Base-by-base conservation (phyloP, 306 rosid species). In the Luffa aegyptiaca region DNA sequence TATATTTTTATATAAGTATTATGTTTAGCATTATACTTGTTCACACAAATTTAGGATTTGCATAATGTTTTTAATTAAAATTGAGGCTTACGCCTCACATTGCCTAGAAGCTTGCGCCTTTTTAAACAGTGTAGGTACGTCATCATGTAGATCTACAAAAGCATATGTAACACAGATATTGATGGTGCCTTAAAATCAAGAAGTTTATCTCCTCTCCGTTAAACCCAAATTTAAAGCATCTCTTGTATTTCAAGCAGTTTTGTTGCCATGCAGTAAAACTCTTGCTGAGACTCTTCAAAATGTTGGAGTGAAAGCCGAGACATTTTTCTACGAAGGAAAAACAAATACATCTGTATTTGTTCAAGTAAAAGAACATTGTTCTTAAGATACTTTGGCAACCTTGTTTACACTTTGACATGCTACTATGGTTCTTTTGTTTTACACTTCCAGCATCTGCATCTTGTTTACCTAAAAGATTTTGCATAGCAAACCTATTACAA, bases 311-410 rank as follows among this genome's bases (percentile, higher is more conserved):
- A 87, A 80, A 85, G 91, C 98, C 49, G 87, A 91, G 62, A 10
- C 93, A 64, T 75, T 92, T 88, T 82, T 95, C 62, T 95, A 92
- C 62, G 96, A 89, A 76, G 97, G 90, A 66, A 95, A 91, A 86
- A 92, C 97, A n/a, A 97, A 95, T 80, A 95, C 98, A 20, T 97
- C 92, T 81, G 82, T 95, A 86, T 95, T 95, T 87, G 92, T 95
- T 79, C 98, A 95, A 97, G 98, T 95, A 59, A 46, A 66, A 64
- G 62, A 59, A 52, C 52, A 73, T 73, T 26, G 31, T 26, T 26
- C 44, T 31, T 6, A 49, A 70, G 41, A 31, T 73, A 26, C 77
- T 0, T 31, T 33, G 8, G 70, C 70, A 63, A 61, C 66, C 5
- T 21, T 61, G 16, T 9, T 61, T 26, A 21, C 36, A 21, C 6